Conservation (phyloP, 192 early-diverging fungal genomes). For the Mortierella claussenii region DNA sequence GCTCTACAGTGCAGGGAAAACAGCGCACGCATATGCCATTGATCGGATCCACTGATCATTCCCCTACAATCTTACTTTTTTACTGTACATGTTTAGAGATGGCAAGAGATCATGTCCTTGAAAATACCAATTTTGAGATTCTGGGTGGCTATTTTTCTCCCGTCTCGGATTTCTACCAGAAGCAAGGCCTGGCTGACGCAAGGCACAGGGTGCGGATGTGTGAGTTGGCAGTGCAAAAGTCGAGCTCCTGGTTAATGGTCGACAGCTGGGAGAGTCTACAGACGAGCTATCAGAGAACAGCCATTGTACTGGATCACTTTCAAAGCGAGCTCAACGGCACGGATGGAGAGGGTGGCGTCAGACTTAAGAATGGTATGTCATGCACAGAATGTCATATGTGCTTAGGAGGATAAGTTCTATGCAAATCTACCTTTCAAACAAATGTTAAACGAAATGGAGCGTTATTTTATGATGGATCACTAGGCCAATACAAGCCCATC, state of each 20-base stretch:
- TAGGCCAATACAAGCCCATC: constrained; percentile 70
- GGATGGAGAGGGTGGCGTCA: constrained; percentile 73
- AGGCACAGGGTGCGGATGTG: constrained; percentile 94
- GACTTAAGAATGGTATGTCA: constrained; percentile 64
- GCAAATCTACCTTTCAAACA: too few relatives aligned
- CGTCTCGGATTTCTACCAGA: constrained; percentile 93
- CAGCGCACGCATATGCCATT: too few relatives aligned
- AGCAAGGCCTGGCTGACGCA: constrained; percentile 89
- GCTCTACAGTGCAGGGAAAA: too few relatives aligned
- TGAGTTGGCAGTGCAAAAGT: constrained; percentile 83
- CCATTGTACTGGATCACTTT: constrained; percentile 95
- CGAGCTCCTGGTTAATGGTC: constrained; percentile 94
- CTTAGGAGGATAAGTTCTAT: too few relatives aligned
- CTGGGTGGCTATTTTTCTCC: constrained; percentile 98
- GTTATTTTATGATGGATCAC: too few relatives aligned
- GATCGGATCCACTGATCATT: too few relatives aligned
- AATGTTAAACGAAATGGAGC: too few relatives aligned
- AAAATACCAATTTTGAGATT: constrained; percentile 83
- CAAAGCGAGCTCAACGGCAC: constrained; percentile 85
- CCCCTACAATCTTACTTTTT: too few relatives aligned
- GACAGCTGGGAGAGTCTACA: constrained; percentile 94
- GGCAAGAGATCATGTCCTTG: constrained; percentile 88
- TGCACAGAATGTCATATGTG: too few relatives aligned
- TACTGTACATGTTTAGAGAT: too few relatives aligned
- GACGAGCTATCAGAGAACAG: constrained; percentile 83